Percentiles rank a stretch among this genome's conserved stretches.
Conservation (phyloP, 1,284 basidiomycete genomes). For the Sphaerobolus stellatus region DNA sequence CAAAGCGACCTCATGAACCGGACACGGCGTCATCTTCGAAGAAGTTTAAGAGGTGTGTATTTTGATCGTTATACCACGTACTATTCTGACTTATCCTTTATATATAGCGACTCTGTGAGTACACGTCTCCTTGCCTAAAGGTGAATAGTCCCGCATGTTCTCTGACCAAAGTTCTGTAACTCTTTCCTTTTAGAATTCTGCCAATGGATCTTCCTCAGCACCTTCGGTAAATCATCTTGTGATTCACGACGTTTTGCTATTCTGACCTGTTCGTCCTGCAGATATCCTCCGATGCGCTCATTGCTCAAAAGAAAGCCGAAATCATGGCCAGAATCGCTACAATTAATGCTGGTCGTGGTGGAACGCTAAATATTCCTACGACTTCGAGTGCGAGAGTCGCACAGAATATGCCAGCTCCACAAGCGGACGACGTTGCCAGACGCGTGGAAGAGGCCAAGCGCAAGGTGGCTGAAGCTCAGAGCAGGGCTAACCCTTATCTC, state of each 20-base stretch:
- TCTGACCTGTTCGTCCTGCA: conserved; percentile 21
- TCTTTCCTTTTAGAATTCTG: conserved; percentile 51
- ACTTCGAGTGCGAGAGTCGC: conserved; percentile 27
- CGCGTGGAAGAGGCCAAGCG: conserved; percentile 77
- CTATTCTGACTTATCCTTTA: conserved; percentile 21
- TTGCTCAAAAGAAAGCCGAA: conserved; percentile 79
- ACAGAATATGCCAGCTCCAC: conserved; percentile 38
- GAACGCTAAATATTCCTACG: conserved; percentile 33
- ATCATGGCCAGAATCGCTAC: conserved; percentile 81
- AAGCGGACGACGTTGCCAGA: conserved; percentile 63
- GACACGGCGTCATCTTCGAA: conserved; percentile 44
- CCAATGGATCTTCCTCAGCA: conserved; percentile 45
- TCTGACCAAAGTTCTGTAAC: conserved; percentile 71
- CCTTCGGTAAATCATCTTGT: conserved; percentile 39
- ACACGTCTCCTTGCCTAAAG: conserved; percentile 46
- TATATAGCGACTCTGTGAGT: conserved; percentile 69
- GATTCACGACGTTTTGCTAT: not conserved
- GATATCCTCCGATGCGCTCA: conserved; percentile 58
- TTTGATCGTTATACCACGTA: conserved; percentile 2
- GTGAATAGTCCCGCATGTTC: conserved; percentile 62
- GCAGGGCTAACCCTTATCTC: conserved; percentile 80
- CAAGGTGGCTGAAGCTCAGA: conserved; percentile 76
- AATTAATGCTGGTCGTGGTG: conserved; percentile 49
- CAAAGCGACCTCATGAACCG: conserved; percentile 7
- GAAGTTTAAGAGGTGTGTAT: conserved; percentile 65